These are phyloP conservation scores for Xerocomus amazonicus DNA, from an alignment of 1,284 basidiomycete species.

Conservation along the genomic window DNA sequence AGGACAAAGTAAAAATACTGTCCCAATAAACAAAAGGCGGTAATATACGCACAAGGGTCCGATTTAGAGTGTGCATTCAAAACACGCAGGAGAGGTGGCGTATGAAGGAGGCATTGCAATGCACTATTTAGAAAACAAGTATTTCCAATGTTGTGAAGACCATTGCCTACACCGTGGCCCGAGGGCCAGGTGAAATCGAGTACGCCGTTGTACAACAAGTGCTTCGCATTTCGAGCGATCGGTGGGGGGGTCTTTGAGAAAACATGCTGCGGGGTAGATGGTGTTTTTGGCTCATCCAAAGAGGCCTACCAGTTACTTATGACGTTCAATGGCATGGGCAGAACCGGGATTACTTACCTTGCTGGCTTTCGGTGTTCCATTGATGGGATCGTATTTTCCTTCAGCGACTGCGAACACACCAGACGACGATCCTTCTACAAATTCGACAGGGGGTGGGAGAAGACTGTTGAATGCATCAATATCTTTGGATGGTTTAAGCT, in stretches of 20 bases:
- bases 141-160: conserved; percentile 90
- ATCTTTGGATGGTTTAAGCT: conserved; percentile 64
- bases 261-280: conserved; percentile 13
- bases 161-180: conserved; percentile 48
- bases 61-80: conserved; percentile 55
- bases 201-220: conserved; percentile 45
- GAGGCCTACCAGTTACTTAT: conserved; percentile 8
- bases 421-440: conserved; percentile 76
- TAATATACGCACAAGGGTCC: conserved; percentile 43
- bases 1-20: conserved; percentile 10
- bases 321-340: conserved; percentile 1
- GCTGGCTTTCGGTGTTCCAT: conserved; percentile 46
- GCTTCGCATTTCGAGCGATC: conserved; percentile 18
- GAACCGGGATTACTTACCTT: conserved; percentile 28
- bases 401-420: conserved; percentile 64
- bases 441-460: conserved; percentile 72
- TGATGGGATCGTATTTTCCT: conserved; percentile 76
- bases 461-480: conserved; percentile 70
- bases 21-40: background rate
- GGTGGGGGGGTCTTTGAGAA: conserved; percentile 24
- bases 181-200: conserved; percentile 58
- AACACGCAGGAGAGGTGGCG: conserved; percentile 80
- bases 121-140: conserved; percentile 98
- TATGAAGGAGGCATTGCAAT: conserved; percentile 92
- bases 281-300: conserved; percentile 24